Percentiles rank a stretch among this genome's conserved stretches.
Conservation (phyloP, 768 basidiomycete species). For the Boletales sp. region DNA sequence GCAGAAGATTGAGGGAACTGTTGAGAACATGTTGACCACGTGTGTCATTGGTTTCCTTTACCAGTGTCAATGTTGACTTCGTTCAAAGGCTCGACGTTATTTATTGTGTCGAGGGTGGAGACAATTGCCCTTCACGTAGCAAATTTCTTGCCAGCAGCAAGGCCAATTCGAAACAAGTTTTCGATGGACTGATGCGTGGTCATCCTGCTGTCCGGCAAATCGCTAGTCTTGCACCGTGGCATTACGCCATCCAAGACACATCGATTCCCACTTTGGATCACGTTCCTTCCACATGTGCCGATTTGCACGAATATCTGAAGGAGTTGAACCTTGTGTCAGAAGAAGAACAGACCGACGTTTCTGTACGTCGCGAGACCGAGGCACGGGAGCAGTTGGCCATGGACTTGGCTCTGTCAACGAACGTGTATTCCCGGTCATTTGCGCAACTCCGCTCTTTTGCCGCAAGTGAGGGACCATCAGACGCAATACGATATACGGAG, state of each 20-base stretch:
- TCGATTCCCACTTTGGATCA: constrained; percentile 42
- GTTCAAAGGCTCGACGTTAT: constrained; percentile 57
- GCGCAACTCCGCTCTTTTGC: constrained; percentile 14
- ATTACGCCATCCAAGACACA: constrained; percentile 44
- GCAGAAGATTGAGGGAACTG: constrained; percentile 45
- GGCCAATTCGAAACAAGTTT: constrained; percentile 51
- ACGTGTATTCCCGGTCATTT: constrained; percentile 52
- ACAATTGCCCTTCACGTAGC: constrained; percentile 39
- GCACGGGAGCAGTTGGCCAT: constrained; percentile 60
- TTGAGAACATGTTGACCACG: constrained; percentile 61
- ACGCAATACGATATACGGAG: constrained; percentile 24
- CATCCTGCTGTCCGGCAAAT: constrained; percentile 41
- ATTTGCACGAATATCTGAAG: constrained; percentile 38
- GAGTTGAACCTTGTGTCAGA: constrained; percentile 42
- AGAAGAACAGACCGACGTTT: constrained; percentile 35
- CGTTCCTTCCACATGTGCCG: constrained; percentile 32
- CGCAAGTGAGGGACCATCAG: constrained; percentile 6
- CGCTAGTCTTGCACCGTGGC: constrained; percentile 47
- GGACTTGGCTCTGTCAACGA: constrained; percentile 58
- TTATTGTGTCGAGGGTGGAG: constrained; percentile 51
- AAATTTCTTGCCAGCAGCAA: constrained; percentile 56
- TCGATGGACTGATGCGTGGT: constrained; percentile 48
- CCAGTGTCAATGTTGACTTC: not conserved
- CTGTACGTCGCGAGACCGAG: constrained; percentile 46
- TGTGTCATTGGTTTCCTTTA: constrained; percentile 27